A percentile compares a stretch with the other conserved stretches of the same genome.
These are phyloP conservation scores for Trichoderma sp. DNA, from an alignment of 2,329 filamentous ascomycete genomes.

Conservation along the genomic window DNA sequence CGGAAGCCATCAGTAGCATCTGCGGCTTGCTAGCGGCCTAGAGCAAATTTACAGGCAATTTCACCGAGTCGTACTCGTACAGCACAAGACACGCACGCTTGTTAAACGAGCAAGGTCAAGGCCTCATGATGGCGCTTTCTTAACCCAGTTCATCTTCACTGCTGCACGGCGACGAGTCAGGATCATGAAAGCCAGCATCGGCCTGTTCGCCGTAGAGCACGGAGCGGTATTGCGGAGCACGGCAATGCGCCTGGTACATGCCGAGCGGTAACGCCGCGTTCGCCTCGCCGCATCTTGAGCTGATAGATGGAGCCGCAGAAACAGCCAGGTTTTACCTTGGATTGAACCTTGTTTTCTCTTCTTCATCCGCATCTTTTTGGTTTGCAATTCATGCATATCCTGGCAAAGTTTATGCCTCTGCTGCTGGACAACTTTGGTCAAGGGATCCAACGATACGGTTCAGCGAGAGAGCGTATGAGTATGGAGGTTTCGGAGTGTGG, in stretches of 20 bases:
- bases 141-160: background rate
- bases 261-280: constrained; percentile 19
- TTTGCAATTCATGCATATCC: background rate
- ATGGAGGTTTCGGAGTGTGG: constrained; percentile 2
- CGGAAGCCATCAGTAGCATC: background rate
- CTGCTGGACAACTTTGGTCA: background rate
- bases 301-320: constrained; percentile 25
- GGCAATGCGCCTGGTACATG: constrained; percentile 20
- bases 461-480: background rate
- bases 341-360: background rate
- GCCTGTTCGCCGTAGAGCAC: background rate
- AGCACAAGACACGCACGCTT: background rate
- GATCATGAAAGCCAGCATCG: background rate
- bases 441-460: background rate
- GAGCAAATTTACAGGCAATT: constrained; percentile 15
- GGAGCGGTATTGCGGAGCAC: constrained; percentile 12
- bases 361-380: constrained; percentile 4
- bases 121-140: background rate
- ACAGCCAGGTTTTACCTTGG: constrained; percentile 2
- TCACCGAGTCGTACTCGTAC: constrained; percentile 24
- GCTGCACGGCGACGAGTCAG: background rate
- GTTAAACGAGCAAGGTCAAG: background rate
- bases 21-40: constrained; percentile 1
- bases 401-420: background rate
- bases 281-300: constrained; percentile 27